A percentile compares a stretch with the other conserved stretches of the same genome.
Evolutionary conservation across 1,284 basidiomycete genomes (phyloP).

Genomic region (Cystobasidium sp.): DNA sequence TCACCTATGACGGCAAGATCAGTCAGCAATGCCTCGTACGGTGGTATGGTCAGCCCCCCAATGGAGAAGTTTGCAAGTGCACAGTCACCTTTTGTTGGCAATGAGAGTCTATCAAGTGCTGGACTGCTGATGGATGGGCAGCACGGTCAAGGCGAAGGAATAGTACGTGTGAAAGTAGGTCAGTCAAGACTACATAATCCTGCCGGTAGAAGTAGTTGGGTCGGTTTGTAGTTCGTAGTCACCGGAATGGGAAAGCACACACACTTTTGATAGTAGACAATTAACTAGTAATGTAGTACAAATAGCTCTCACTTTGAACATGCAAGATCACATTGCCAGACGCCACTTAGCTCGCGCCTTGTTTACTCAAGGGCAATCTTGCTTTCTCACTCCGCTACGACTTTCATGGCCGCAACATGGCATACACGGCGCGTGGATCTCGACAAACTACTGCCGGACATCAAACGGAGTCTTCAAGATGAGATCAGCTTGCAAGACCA

Average conservation of each 20-base stretch:
- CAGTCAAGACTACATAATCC: conserved; percentile 91
- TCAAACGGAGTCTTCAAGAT: background rate
- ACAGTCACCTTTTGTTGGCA: conserved; percentile 37
- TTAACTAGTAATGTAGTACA: too few species aligned
- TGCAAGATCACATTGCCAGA: too few species aligned
- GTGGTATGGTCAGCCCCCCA: conserved; percentile 7
- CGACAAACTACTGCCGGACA: conserved; percentile 2
- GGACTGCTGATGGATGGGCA: conserved; percentile 15
- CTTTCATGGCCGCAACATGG: conserved; percentile 26
- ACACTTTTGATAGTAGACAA: too few species aligned
- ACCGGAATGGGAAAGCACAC: background rate
- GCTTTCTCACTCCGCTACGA: background rate
- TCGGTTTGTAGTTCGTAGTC: conserved; percentile 66
- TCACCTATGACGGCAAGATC: conserved; percentile 35
- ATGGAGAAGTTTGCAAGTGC: conserved; percentile 29
- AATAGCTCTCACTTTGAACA: too few species aligned
- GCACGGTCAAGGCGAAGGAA: background rate
- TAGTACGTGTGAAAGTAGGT: conserved; percentile 76
- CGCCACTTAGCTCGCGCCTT: too few species aligned
- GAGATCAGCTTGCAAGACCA: background rate
- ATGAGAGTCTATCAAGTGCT: conserved; percentile 40
- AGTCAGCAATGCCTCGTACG: conserved; percentile 23
- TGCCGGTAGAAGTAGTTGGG: conserved; percentile 86
- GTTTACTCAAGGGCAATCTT: background rate
- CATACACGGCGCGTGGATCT: conserved; percentile 6